Evolutionary conservation across 306 rosid species (phyloP).

Genomic region (Dryas drummondii): DNA sequence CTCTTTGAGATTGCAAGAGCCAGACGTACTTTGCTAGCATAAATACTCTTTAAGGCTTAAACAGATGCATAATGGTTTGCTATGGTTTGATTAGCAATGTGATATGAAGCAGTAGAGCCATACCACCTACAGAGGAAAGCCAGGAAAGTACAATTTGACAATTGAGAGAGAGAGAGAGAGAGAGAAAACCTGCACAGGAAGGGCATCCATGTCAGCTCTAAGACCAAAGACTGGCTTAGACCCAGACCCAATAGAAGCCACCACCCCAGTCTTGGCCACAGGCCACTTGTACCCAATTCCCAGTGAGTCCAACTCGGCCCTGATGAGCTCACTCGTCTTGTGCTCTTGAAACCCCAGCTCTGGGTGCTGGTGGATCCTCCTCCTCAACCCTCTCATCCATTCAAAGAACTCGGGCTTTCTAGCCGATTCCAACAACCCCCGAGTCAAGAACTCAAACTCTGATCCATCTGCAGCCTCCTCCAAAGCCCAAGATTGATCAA

Average conservation of each 20-base stretch:
- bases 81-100: too few relatives aligned
- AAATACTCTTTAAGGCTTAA: too few relatives aligned
- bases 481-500: conserved; percentile 3
- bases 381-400: conserved; percentile 42
- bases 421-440: conserved; percentile 29
- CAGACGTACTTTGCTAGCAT: too few relatives aligned
- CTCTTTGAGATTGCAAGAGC: too few relatives aligned
- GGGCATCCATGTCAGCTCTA: conserved; percentile 54
- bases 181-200: conserved; percentile 5
- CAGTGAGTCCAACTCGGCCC: conserved; percentile 43
- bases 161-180: too few relatives aligned
- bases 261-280: conserved; percentile 41
- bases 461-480: not conserved
- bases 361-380: conserved; percentile 44
- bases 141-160: too few relatives aligned
- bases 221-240: conserved; percentile 38
- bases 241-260: conserved; percentile 36
- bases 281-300: conserved; percentile 45
- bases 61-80: too few relatives aligned
- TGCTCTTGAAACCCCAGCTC: conserved; percentile 47
- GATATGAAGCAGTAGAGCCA: too few relatives aligned
- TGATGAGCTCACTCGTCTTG: conserved; percentile 44
- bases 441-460: conserved; percentile 30
- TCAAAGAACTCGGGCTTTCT: conserved; percentile 34
- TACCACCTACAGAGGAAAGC: conserved; percentile 24